Percentiles rank a stretch among this genome's conserved stretches.
These are phyloP conservation scores for Pseudogymnoascus sp. DNA, from an alignment of 2,329 filamentous ascomycete species.

Conservation along the genomic window DNA sequence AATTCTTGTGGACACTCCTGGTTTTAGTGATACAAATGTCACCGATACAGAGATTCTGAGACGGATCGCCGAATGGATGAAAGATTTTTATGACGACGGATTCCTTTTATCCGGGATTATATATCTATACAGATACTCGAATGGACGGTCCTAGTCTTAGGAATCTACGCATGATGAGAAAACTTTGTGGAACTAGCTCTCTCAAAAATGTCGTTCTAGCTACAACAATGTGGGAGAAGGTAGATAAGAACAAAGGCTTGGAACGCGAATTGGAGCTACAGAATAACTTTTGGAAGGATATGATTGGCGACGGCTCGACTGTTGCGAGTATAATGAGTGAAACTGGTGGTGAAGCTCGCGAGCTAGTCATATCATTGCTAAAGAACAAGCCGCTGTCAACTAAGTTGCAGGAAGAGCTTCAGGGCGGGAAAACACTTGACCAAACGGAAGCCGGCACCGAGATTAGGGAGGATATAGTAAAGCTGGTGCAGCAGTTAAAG, in stretches of 20 bases:
- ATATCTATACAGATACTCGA: slow-evolving; percentile 30
- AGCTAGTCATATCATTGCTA: not conserved
- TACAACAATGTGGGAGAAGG: slow-evolving; percentile 33
- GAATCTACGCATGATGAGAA: slow-evolving; percentile 32
- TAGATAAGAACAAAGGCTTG: slow-evolving; percentile 10
- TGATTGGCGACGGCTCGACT: slow-evolving; percentile 8
- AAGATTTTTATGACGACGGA: slow-evolving; percentile 16
- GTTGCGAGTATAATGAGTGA: slow-evolving; percentile 4
- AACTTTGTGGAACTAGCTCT: slow-evolving; percentile 31
- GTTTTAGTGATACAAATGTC: slow-evolving; percentile 34
- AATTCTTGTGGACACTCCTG: slow-evolving; percentile 34
- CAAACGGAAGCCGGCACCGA: slow-evolving; percentile 11
- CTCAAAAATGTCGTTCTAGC: slow-evolving; percentile 31
- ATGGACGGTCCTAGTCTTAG: slow-evolving; percentile 28
- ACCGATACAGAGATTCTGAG: slow-evolving; percentile 32
- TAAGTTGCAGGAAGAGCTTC: slow-evolving; percentile 9
- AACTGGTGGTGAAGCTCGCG: not conserved
- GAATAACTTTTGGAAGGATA: slow-evolving; percentile 12
- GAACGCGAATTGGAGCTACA: slow-evolving; percentile 20
- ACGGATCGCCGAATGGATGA: slow-evolving; percentile 29
- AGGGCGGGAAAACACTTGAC: slow-evolving; percentile 3
- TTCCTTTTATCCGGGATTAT: slow-evolving; percentile 28
- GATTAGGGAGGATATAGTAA: not conserved
- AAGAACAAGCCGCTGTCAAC: not conserved
- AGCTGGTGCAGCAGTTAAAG: not conserved